phyloP scores from a whole-genome alignment of 306 rosid genomes.

The Corylus americana region DNA sequence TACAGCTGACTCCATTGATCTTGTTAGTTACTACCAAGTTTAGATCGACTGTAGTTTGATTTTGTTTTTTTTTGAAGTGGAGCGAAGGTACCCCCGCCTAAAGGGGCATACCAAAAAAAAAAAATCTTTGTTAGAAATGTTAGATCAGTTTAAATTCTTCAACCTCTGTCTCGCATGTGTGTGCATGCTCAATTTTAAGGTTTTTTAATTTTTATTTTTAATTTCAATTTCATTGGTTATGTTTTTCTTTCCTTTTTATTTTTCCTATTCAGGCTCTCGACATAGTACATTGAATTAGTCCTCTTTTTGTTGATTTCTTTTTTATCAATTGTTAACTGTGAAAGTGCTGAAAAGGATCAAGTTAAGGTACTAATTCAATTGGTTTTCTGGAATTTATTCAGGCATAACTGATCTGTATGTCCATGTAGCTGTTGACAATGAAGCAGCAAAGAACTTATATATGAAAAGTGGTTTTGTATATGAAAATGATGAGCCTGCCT shows the following conservation, averaged over 20 bases:
- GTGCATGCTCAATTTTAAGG: not conserved
- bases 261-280: not conserved
- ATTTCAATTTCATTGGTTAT: not conserved
- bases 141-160: not conserved
- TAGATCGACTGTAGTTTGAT: not conserved
- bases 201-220: not conserved
- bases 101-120: too few species aligned
- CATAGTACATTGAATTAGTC: not conserved
- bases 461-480: constrained; percentile 70
- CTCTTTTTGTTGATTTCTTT: not conserved
- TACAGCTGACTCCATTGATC: too few species aligned
- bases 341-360: not conserved
- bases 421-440: constrained; percentile 89
- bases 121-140: not conserved
- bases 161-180: not conserved
- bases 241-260: not conserved
- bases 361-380: not conserved
- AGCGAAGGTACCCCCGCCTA: too few species aligned
- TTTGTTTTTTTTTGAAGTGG: not conserved
- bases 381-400: constrained; percentile 31
- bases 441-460: constrained; percentile 76
- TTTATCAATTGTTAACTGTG: not conserved
- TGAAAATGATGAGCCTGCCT: constrained; percentile 86
- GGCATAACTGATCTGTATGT: constrained; percentile 92
- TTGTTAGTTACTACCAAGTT: not conserved